Conservation (phyloP, 2,329 filamentous ascomycete genomes). For the Graphilbum ipis-grandicollis region DNA sequence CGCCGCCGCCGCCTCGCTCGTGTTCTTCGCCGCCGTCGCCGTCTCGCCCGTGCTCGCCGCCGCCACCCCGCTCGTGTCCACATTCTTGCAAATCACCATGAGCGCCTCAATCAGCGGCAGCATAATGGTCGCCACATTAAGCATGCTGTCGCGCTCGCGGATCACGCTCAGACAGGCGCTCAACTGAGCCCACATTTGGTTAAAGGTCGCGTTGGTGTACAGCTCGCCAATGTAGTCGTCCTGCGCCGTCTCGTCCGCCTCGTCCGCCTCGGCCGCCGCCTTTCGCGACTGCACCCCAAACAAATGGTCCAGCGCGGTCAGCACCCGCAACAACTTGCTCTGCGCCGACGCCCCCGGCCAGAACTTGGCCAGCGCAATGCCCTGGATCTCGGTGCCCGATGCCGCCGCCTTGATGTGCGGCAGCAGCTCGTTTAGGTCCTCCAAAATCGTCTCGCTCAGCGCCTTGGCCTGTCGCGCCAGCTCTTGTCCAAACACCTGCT, state of each 20-base stretch:
- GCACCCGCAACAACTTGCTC: slow-evolving; percentile 79
- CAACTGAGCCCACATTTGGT: slow-evolving; percentile 78
- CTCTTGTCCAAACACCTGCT: slow-evolving; percentile 82
- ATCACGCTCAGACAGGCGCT: slow-evolving; percentile 81
- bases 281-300: slow-evolving; percentile 67
- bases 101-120: slow-evolving; percentile 87
- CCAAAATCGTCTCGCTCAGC: slow-evolving; percentile 68
- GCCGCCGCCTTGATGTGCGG: slow-evolving; percentile 74
- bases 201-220: slow-evolving; percentile 83
- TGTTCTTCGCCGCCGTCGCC: neutral
- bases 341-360: slow-evolving; percentile 92
- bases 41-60: neutral
- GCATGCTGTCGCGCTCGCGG: slow-evolving; percentile 80
- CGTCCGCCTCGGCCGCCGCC: slow-evolving; percentile 16
- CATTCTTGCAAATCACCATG: slow-evolving; percentile 98
- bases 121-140: slow-evolving; percentile 92
- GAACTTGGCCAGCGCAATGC: slow-evolving; percentile 84
- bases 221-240: slow-evolving; percentile 73
- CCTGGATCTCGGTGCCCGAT: slow-evolving; percentile 87
- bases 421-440: slow-evolving; percentile 69
- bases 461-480: slow-evolving; percentile 73
- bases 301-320: slow-evolving; percentile 88
- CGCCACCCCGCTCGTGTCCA: slow-evolving; percentile 45
- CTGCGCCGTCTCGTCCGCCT: slow-evolving; percentile 23
- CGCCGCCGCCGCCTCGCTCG: too few species aligned